A percentile compares a stretch with the other conserved stretches of the same genome.
phyloP scores from a whole-genome alignment of 371 early-diverging fungal genomes.

The Rhizomucor pusillus region DNA sequence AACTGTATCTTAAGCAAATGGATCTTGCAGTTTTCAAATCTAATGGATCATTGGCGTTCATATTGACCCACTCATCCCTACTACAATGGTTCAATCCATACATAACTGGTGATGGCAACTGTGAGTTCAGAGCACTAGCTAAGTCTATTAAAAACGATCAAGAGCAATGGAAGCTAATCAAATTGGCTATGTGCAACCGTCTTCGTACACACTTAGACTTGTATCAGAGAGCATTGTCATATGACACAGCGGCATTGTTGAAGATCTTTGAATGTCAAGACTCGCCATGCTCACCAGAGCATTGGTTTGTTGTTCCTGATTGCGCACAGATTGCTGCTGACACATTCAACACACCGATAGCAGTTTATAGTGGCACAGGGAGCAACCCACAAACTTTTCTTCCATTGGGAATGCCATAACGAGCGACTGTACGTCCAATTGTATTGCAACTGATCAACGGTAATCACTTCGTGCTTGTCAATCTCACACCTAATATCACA shows the following conservation, averaged over 20 bases:
- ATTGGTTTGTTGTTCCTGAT: neutral
- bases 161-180: neutral
- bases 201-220: neutral
- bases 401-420: neutral
- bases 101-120: neutral
- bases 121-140: neutral
- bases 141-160: neutral
- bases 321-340: constrained; percentile 6
- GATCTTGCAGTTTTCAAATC: too few relatives aligned
- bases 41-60: neutral
- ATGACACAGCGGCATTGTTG: neutral
- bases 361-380: too few relatives aligned
- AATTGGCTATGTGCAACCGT: neutral
- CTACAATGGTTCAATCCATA: neutral
- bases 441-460: constrained; percentile 1
- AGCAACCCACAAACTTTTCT: too few relatives aligned
- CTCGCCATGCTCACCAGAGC: neutral
- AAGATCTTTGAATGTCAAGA: neutral
- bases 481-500: too few relatives aligned
- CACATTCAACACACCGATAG: constrained; percentile 1
- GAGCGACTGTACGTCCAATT: neutral
- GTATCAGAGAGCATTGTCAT: neutral
- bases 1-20: too few relatives aligned
- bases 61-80: neutral
- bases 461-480: constrained; percentile 1